Base-by-base conservation (phyloP, 371 early-diverging fungal species). In the Funneliformis caledonium region DNA sequence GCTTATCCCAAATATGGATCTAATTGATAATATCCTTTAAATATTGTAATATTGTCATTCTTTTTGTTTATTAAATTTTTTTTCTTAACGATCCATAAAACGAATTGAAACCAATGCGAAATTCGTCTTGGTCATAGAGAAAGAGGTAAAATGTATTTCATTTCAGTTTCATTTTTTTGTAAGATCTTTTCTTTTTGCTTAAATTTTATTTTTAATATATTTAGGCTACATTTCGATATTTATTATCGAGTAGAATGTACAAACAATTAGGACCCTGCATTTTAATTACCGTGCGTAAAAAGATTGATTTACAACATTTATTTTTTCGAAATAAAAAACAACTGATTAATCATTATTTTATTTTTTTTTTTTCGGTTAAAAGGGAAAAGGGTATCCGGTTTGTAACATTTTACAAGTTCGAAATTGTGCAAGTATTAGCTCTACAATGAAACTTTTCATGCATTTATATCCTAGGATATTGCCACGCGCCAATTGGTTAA, bases 11-110 rank as follows among this genome's bases (percentile, higher is more conserved):
- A 48, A 48, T 8, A n/a, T 75, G 59, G 77, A 76, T 26, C 26
- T 45, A 47, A 76, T 76, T 22, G 48, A 76, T 62, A 61, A 76
- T 76, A 76, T 76, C 76, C 76, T 76, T 76, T 76, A 45, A 42
- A 16, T 52, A 11, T 60, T 60, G 37, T 60, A 60, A 16, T 75
- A 33, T 60, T 60, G 16, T 62, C 37, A 76, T 62, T 37, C 22
- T n/a, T 26, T 31, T 22, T 16, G 26, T 76, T 65, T 48, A 16
- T 60, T 42, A 69, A 64, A 42, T 16, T 68, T 42, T 48, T 42
- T 14, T 43, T 2, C 33, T 75, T 31, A 60, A 33, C 4, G 61
- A 60, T 56, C n/a, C 10, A 48, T 14, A 75, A 26, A 43, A 60
- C 62, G 50, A 19, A 45, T 76, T 33, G 61, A 60, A 47, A 43